A percentile compares a stretch with the other conserved stretches of the same genome.
phyloP scores from a whole-genome alignment of 2,329 filamentous ascomycete species.

The Xylariaceae sp. region DNA sequence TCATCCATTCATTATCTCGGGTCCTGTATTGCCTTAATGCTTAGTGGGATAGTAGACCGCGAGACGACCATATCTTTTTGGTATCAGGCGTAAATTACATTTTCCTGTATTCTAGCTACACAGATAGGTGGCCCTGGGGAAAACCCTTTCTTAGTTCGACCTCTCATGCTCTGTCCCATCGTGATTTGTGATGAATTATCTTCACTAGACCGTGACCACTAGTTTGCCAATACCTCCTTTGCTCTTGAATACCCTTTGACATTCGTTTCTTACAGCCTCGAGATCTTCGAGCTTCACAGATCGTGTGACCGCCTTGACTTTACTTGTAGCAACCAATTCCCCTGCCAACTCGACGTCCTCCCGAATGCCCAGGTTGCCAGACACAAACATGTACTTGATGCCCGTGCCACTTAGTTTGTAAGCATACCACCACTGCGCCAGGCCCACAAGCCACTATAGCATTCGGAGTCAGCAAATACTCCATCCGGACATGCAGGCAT shows the following conservation, averaged over 20 bases:
- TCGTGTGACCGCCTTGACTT: conserved; percentile 38
- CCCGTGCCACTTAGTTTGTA: conserved; percentile 40
- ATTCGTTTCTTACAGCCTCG: conserved; percentile 36
- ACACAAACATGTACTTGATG: conserved; percentile 41
- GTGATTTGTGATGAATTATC: too few species aligned
- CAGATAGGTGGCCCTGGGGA: too few species aligned
- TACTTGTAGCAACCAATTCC: conserved; percentile 36
- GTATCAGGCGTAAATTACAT: too few species aligned
- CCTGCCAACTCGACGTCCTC: conserved; percentile 39
- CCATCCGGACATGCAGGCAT: too few species aligned
- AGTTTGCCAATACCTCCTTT: conserved; percentile 41
- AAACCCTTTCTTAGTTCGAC: too few species aligned
- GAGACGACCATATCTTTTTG: too few species aligned
- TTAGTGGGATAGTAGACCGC: too few species aligned
- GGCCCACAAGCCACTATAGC: conserved; percentile 29
- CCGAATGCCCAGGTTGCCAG: conserved; percentile 35
- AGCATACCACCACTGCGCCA: conserved; percentile 36
- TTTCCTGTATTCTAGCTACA: too few species aligned
- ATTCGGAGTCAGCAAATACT: too few species aligned
- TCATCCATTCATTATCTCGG: too few species aligned
- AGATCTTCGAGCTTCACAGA: conserved; percentile 39
- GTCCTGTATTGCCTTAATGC: too few species aligned
- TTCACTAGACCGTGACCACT: conserved; percentile 33
- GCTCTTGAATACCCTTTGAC: conserved; percentile 33
- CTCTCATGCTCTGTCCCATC: too few species aligned